Conservation (phyloP, 306 rosid species). For the Corylus americana region DNA sequence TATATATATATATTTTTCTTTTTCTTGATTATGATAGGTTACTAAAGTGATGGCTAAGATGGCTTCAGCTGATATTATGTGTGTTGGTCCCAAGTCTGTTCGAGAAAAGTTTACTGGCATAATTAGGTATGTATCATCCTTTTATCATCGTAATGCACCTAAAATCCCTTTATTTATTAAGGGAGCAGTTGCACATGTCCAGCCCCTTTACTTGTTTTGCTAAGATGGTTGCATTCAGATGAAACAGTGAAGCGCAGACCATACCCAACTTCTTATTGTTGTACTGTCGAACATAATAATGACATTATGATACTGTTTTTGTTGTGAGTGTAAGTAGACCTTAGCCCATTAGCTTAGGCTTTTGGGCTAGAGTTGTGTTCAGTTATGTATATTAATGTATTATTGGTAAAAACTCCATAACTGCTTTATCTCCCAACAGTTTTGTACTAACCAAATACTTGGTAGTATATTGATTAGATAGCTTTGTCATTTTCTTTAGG, state of each 20-base stretch:
- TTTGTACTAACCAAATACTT: background rate
- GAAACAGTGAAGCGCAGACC: background rate
- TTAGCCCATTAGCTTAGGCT: too few relatives aligned
- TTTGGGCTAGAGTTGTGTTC: too few relatives aligned
- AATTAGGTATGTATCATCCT: slow-evolving; percentile 55
- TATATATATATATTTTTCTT: background rate
- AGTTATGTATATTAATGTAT: too few relatives aligned
- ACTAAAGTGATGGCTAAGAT: slow-evolving; percentile 75
- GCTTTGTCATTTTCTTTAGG: background rate
- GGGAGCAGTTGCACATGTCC: background rate
- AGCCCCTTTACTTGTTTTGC: background rate
- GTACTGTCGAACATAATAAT: background rate
- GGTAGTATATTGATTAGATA: background rate
- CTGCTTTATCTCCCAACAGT: too few relatives aligned
- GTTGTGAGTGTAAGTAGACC: too few relatives aligned
- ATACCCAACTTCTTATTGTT: background rate
- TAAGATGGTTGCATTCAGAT: background rate
- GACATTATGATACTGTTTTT: background rate
- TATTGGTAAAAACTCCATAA: too few relatives aligned
- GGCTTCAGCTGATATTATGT: slow-evolving; percentile 82
- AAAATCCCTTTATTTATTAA: background rate
- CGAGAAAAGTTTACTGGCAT: slow-evolving; percentile 75
- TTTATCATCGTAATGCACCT: background rate
- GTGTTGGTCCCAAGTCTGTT: slow-evolving; percentile 82
- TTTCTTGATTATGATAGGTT: slow-evolving; percentile 45